Evolutionary conservation across 2,329 filamentous ascomycete species (phyloP), one percentile per base, ranked within the genome.

Genomic region (Aureobasidium sp.): DNA sequence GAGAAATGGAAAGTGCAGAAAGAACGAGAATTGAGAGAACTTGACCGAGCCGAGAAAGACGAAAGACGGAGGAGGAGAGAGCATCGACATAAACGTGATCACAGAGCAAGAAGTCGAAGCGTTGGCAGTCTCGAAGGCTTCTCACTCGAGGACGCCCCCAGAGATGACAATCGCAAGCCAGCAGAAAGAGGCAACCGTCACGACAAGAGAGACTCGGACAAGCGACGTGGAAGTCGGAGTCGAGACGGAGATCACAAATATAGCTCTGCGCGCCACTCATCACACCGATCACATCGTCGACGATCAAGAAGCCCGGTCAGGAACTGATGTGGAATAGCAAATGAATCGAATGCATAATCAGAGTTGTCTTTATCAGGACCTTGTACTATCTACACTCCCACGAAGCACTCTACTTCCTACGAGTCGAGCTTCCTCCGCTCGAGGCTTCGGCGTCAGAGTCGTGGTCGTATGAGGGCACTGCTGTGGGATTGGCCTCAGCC

Each of bases 1-100:
- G 81, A 78, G 67, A 77, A 76, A 61, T 85, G 82, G 82, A 76
- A 78, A 57, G 76, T 78, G 45, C 78, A 84, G 67, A 78, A 80
- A 51, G 74, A 76, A 59, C 73, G 73, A 39, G 83, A 86, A 65
- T 67, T 85, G 16, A 67, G 67, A 47, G 73, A 75, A 54, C 62
- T 77, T 61, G 70, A 67, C 57, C 59, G 27, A 34, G 50, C 34
- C 5, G 42, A 63, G n/a, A 57, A 39, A 29, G 36, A 57, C 37
- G 63, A 54, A 27, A 62, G 59, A 30, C 45, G 30, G 25, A 45
- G 48, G 25, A 27, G n/a, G 9, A 62, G 42, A 48, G 57, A 59
- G 34, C 36, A 27, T 34, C 59, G 58, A 37, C 60, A 61, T 25
- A 30, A 25, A 25, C 58, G 45, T n/a, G 44, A 48, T 7, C 27